Evolutionary conservation across 192 early-diverging fungal genomes (phyloP).

Genomic region (Tieghemiomyces parasiticus): DNA sequence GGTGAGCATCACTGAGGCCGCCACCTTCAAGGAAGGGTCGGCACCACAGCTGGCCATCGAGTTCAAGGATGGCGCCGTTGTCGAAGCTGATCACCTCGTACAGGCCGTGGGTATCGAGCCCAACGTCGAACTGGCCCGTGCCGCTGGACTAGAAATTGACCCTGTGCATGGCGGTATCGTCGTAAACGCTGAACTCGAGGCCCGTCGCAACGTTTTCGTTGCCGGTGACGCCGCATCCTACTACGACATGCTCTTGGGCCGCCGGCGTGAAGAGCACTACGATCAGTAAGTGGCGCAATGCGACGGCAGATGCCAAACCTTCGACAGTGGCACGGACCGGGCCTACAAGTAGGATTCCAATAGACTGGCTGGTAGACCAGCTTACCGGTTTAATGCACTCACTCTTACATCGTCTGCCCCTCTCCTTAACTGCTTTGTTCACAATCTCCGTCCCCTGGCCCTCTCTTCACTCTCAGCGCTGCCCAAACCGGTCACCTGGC

Average conservation of each 20-base stretch:
- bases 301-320: too few relatives aligned
- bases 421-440: too few relatives aligned
- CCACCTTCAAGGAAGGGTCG: background rate
- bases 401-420: too few relatives aligned
- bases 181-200: constrained; percentile 49
- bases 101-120: constrained; percentile 45
- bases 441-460: too few relatives aligned
- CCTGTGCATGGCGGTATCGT: constrained; percentile 37
- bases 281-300: too few relatives aligned
- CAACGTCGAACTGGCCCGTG: constrained; percentile 34
- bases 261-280: constrained; percentile 50
- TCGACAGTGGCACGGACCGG: too few relatives aligned
- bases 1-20: constrained; percentile 15
- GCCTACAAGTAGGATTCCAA: too few relatives aligned
- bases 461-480: too few relatives aligned
- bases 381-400: too few relatives aligned
- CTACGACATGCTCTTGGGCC: constrained; percentile 44
- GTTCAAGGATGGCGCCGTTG: constrained; percentile 21
- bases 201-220: constrained; percentile 40
- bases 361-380: too few relatives aligned
- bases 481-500: constrained; percentile 40
- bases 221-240: constrained; percentile 49
- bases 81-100: constrained; percentile 41
- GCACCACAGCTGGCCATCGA: constrained; percentile 24
- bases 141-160: constrained; percentile 45